Evolutionary conservation across 1,284 basidiomycete genomes (phyloP), one percentile per base, ranked within the genome.

Genomic region (Xerocomus minutiporus): DNA sequence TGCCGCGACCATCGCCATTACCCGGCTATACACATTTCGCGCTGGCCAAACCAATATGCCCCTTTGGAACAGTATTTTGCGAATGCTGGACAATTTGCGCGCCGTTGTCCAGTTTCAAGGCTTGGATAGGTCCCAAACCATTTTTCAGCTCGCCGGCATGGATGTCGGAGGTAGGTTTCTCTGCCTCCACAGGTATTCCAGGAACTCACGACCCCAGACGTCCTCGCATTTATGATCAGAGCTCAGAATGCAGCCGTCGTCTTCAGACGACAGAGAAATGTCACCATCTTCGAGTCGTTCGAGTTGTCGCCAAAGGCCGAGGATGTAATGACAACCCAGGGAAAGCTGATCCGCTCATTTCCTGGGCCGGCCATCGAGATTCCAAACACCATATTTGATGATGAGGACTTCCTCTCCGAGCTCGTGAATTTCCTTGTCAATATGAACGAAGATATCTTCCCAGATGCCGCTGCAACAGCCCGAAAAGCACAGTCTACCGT

Each of bases 291-390:
- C 40, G 73, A 75, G 56, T 56, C 61, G 13, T 73, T 74, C 15
- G 48, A 49, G 3, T 3, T 41, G 7, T 41, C 39, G 7, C 48
- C 50, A 11, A 39, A 40, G 23, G 31, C 48, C 11, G 5, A n/a
- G 28, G 36, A 46, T 13, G 23, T 49, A 2, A 65, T 65, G 57
- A 51, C 49, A 2, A 52, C 61, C 2, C 29, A 42, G 8, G 72
- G 71, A 12, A 73, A 70, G 45, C 61, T 73, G 7, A 9, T 67
- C 12, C 65, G 66, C 20, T 62, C 61, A 5, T 73, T 63, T 48
- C 73, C 73, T 31, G 69, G 67, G 0, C 66, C 66, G 0, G 67
- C 68, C 6, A 61, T 68, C 23, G 54, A 57, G 4, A 45, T 68
- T 11, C 61, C 62, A 11, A 49, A 48, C 13, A 15, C 42, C 13